These are phyloP conservation scores for Heterobasidion irregulare DNA, from an alignment of 1,284 basidiomycete species.

Conservation along the genomic window DNA sequence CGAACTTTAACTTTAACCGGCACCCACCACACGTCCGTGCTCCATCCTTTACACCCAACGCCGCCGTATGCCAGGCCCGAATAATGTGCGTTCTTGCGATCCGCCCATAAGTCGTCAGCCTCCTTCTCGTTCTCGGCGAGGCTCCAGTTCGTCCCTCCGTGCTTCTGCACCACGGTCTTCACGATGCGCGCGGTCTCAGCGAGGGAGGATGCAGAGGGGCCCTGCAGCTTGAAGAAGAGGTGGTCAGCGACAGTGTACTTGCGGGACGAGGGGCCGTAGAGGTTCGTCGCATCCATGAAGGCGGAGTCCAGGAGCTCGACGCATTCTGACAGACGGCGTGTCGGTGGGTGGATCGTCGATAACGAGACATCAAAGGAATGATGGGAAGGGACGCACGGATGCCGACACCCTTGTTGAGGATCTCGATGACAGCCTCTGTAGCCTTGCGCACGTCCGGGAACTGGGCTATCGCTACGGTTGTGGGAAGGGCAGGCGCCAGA, in stretches of 20 bases:
- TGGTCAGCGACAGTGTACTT: slow-evolving; percentile 66
- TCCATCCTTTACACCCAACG: slow-evolving; percentile 60
- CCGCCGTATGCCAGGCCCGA: slow-evolving; percentile 54
- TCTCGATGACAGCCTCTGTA: slow-evolving; percentile 68
- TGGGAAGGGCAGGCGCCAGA: slow-evolving; percentile 76
- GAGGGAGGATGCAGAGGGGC: slow-evolving; percentile 51
- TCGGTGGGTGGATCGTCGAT: neutral
- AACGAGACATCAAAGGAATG: neutral
- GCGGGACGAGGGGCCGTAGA: slow-evolving; percentile 45
- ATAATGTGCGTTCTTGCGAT: slow-evolving; percentile 80
- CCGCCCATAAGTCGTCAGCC: slow-evolving; percentile 75
- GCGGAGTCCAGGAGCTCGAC: slow-evolving; percentile 71
- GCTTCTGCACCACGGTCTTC: slow-evolving; percentile 45
- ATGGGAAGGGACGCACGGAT: neutral
- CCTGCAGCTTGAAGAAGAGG: slow-evolving; percentile 88
- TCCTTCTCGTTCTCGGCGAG: slow-evolving; percentile 63
- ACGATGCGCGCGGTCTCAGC: slow-evolving; percentile 57
- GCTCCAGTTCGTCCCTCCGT: slow-evolving; percentile 66
- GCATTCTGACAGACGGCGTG: slow-evolving; percentile 32
- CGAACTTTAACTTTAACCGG: neutral
- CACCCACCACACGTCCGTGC: slow-evolving; percentile 77
- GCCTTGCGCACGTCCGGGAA: slow-evolving; percentile 60
- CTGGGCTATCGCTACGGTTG: slow-evolving; percentile 60
- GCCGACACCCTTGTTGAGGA: slow-evolving; percentile 66
- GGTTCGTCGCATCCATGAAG: slow-evolving; percentile 67